These are phyloP conservation scores for Fennellomyces sp. DNA, from an alignment of 371 early-diverging fungal genomes.

Conservation along the genomic window DNA sequence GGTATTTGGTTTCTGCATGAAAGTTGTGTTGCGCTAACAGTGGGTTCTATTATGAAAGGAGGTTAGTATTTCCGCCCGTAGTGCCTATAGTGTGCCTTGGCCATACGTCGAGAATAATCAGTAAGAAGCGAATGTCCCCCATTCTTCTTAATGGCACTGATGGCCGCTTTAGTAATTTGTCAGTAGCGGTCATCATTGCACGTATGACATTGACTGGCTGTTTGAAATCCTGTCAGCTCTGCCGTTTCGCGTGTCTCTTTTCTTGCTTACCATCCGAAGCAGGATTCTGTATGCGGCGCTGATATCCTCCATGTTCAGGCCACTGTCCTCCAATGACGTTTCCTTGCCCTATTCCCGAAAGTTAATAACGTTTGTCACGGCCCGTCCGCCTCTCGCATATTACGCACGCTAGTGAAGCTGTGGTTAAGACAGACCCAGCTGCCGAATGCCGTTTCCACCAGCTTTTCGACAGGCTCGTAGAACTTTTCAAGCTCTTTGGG, in stretches of 20 bases:
- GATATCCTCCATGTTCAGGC: conserved; percentile 69
- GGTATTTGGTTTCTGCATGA: conserved; percentile 70
- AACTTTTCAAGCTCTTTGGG: conserved; percentile 37
- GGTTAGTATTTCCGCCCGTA: background rate
- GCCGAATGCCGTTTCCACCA: conserved; percentile 65
- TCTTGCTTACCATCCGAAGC: conserved; percentile 58
- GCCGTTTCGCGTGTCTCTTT: background rate
- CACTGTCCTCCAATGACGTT: conserved; percentile 64
- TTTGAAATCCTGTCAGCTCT: background rate
- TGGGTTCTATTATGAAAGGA: conserved; percentile 59
- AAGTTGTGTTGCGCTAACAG: conserved; percentile 67
- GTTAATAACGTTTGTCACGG: background rate
- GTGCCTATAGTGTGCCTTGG: background rate
- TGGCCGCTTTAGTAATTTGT: conserved; percentile 78
- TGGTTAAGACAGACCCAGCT: conserved; percentile 74
- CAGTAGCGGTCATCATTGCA: conserved; percentile 79
- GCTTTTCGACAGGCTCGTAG: conserved; percentile 56
- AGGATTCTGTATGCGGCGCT: conserved; percentile 72
- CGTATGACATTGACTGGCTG: conserved; percentile 65
- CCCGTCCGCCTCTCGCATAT: background rate
- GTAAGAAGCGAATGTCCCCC: conserved; percentile 76
- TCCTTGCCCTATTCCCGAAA: conserved; percentile 42
- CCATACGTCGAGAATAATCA: conserved; percentile 82
- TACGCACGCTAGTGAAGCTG: conserved; percentile 71
- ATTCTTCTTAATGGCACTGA: conserved; percentile 58